Evolutionary conservation across 352 stramenopile genomes (phyloP).

Genomic region (Phytophthora citricola): DNA sequence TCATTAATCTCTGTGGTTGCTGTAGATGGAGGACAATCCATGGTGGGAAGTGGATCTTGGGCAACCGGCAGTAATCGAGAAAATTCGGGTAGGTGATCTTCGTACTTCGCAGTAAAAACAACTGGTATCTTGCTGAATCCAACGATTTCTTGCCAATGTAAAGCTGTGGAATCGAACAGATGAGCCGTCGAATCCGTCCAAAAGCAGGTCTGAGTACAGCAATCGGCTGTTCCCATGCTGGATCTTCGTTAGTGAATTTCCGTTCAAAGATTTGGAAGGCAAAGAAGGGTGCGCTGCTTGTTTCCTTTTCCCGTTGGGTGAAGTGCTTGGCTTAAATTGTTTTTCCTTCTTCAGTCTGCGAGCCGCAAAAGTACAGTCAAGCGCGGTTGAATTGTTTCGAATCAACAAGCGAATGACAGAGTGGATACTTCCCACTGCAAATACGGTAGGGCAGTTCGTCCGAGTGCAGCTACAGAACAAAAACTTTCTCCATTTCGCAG

Average conservation of each 20-base stretch:
- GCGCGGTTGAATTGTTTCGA: slow-evolving; percentile 82
- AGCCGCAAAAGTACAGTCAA: slow-evolving; percentile 81
- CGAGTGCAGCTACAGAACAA: slow-evolving; percentile 90
- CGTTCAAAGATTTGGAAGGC: slow-evolving; percentile 84
- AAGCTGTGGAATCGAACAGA: slow-evolving; percentile 93
- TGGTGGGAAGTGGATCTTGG: slow-evolving; percentile 95
- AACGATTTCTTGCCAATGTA: slow-evolving; percentile 51
- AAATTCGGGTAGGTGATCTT: slow-evolving; percentile 55
- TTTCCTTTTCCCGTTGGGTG: not conserved
- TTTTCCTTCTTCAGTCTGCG: slow-evolving; percentile 51
- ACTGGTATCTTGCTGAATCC: not conserved
- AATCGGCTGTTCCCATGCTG: slow-evolving; percentile 91
- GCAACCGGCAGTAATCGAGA: slow-evolving; percentile 77
- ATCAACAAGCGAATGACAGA: slow-evolving; percentile 82
- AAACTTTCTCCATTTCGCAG: slow-evolving; percentile 92
- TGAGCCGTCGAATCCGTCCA: slow-evolving; percentile 79
- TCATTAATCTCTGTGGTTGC: too few species aligned
- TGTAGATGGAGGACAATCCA: slow-evolving; percentile 86
- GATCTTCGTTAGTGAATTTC: slow-evolving; percentile 92
- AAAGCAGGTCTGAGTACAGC: slow-evolving; percentile 78
- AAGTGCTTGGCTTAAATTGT: not conserved
- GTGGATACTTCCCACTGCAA: slow-evolving; percentile 88
- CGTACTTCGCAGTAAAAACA: not conserved
- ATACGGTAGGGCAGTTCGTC: slow-evolving; percentile 82
- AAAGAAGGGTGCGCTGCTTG: slow-evolving; percentile 61